phyloP scores from a whole-genome alignment of 306 rosid species.

The Cicer arietinum region DNA sequence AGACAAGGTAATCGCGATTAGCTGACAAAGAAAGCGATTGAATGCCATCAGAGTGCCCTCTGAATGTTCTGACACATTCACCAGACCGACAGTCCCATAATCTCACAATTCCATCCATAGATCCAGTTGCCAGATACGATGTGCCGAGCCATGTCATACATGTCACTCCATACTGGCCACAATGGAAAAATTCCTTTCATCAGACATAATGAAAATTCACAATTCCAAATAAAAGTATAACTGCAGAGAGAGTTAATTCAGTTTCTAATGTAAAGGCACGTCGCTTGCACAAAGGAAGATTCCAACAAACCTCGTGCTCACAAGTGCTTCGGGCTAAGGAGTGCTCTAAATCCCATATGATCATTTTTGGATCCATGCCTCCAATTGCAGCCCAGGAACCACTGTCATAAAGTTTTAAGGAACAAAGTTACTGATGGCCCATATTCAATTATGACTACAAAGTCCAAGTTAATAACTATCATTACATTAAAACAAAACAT shows the following conservation, averaged over 20 bases:
- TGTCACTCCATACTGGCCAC: conserved; percentile 76
- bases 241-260: not conserved
- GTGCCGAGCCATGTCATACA: conserved; percentile 83
- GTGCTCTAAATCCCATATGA: conserved; percentile 84
- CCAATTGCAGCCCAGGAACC: conserved; percentile 84
- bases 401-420: conserved; percentile 53
- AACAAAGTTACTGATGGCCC: conserved; percentile 20
- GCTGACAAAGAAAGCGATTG: conserved; percentile 74
- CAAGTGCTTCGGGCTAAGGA: conserved; percentile 65
- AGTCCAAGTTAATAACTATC: not conserved
- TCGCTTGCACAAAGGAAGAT: conserved; percentile 28
- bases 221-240: conserved; percentile 4
- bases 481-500: not conserved
- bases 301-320: conserved; percentile 77
- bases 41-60: conserved; percentile 68
- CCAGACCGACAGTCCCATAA: conserved; percentile 87
- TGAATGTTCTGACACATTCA: conserved; percentile 70
- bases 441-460: conserved; percentile 12
- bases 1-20: conserved; percentile 66
- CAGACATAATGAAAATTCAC: conserved; percentile 16
- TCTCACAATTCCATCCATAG: conserved; percentile 75
- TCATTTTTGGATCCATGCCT: conserved; percentile 74
- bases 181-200: conserved; percentile 29
- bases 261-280: not conserved
- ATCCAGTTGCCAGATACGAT: conserved; percentile 72